A percentile compares a stretch with the other conserved stretches of the same genome.
These are phyloP conservation scores for Peterozyma xylosa DNA, from an alignment of 805 yeast genomes.

Conservation along the genomic window DNA sequence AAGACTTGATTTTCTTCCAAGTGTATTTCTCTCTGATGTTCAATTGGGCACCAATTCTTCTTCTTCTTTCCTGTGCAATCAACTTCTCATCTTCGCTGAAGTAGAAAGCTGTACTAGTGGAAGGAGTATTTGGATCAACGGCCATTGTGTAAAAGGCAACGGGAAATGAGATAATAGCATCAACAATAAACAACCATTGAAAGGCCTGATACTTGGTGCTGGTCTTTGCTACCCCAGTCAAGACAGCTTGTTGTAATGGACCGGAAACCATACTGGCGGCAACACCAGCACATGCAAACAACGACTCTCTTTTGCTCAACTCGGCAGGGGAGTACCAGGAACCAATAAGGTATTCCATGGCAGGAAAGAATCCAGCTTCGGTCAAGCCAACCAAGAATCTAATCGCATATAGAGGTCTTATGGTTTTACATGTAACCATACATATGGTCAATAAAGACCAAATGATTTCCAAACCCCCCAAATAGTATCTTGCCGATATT, in stretches of 20 bases:
- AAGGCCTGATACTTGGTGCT: slow-evolving; percentile 22
- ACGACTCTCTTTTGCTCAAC: slow-evolving; percentile 25
- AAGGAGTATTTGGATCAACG: slow-evolving; percentile 38
- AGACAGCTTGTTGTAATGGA: slow-evolving; percentile 27
- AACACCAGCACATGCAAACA: slow-evolving; percentile 26
- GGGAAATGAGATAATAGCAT: slow-evolving; percentile 28
- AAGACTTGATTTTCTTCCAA: slow-evolving; percentile 28
- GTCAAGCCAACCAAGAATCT: slow-evolving; percentile 33
- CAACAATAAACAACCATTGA: slow-evolving; percentile 40
- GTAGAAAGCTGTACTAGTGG: slow-evolving; percentile 33
- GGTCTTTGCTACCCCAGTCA: slow-evolving; percentile 16
- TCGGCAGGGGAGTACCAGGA: slow-evolving; percentile 27
- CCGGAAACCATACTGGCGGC: slow-evolving; percentile 30
- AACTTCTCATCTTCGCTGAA: slow-evolving; percentile 32
- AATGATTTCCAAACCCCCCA: slow-evolving; percentile 33
- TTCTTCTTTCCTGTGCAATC: slow-evolving; percentile 40
- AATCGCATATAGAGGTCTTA: slow-evolving; percentile 16
- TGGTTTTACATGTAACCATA: slow-evolving; percentile 22
- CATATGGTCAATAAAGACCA: slow-evolving; percentile 36
- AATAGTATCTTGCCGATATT: slow-evolving; percentile 32
- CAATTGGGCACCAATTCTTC: slow-evolving; percentile 33
- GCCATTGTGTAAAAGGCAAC: slow-evolving; percentile 34
- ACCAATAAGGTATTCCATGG: slow-evolving; percentile 34
- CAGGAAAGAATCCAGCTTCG: slow-evolving; percentile 44
- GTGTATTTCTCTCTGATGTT: slow-evolving; percentile 35